These are phyloP conservation scores for Eucalyptus polybractea DNA, from an alignment of 345 rosid species.

Conservation along the genomic window DNA sequence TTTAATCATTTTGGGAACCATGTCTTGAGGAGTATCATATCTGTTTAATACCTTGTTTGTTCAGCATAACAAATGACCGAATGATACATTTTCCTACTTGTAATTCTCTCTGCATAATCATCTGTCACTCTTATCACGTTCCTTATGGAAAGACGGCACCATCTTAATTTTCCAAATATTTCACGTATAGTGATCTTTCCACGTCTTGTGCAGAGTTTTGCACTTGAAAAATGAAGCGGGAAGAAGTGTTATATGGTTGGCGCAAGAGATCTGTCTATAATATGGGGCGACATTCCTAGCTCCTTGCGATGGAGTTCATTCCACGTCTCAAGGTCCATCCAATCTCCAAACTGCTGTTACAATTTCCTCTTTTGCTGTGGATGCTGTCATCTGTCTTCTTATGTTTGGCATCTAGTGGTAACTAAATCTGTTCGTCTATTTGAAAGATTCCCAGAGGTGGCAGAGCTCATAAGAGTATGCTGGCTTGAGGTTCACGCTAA, in stretches of 20 bases:
- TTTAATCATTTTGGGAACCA: neutral
- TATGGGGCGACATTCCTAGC: conserved; percentile 5
- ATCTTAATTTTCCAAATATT: neutral
- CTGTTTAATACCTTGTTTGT: neutral
- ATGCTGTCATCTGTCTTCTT: neutral
- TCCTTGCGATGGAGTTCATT: conserved; percentile 9
- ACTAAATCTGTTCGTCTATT: neutral
- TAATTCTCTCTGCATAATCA: neutral
- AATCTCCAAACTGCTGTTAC: neutral
- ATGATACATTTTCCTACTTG: neutral
- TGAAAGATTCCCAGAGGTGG: conserved; percentile 26
- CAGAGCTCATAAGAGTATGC: conserved; percentile 23
- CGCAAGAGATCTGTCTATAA: conserved; percentile 6
- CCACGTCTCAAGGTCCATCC: conserved; percentile 5
- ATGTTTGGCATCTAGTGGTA: neutral
- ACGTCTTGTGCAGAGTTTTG: conserved; percentile 2
- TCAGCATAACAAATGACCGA: neutral
- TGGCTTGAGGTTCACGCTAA: conserved; percentile 41
- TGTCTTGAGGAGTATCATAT: neutral
- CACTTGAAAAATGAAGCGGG: conserved; percentile 13
- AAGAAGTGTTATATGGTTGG: conserved; percentile 20
- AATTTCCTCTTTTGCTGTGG: neutral
- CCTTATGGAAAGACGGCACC: neutral
- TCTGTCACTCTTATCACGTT: neutral
- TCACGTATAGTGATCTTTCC: neutral